Evolutionary conservation across 1,284 basidiomycete species (phyloP).

Genomic region (Ustilago loliicola): DNA sequence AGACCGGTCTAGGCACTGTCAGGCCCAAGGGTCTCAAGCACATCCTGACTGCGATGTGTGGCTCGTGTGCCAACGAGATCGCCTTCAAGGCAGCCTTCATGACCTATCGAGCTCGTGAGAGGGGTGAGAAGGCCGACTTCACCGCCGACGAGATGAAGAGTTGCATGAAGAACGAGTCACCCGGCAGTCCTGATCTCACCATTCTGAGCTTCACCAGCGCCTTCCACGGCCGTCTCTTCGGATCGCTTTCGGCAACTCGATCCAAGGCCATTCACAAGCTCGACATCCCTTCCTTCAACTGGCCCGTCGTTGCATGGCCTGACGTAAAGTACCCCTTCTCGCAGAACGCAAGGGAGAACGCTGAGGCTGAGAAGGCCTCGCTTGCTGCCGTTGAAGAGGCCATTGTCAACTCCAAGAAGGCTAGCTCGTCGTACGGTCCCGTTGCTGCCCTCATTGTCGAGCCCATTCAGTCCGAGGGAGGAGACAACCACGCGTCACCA

Average conservation of each 20-base stretch:
- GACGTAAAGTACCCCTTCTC: constrained; percentile 74
- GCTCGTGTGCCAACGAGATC: constrained; percentile 71
- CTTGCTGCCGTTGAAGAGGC: constrained; percentile 71
- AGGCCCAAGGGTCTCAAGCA: constrained; percentile 73
- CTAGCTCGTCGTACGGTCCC: constrained; percentile 65
- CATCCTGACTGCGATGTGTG: constrained; percentile 71
- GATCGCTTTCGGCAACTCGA: constrained; percentile 73
- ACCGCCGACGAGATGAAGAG: constrained; percentile 63
- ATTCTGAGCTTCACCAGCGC: constrained; percentile 74
- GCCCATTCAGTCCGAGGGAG: constrained; percentile 75
- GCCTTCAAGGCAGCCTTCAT: constrained; percentile 76
- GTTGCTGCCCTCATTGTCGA: constrained; percentile 76
- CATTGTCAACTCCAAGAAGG: constrained; percentile 70
- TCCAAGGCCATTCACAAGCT: constrained; percentile 74
- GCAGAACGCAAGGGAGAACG: constrained; percentile 72
- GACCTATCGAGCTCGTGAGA: constrained; percentile 71
- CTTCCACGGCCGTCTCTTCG: constrained; percentile 65
- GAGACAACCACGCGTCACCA: constrained; percentile 75
- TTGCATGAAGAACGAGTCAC: constrained; percentile 74
- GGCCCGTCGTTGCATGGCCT: constrained; percentile 74
- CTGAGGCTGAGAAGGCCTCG: constrained; percentile 70
- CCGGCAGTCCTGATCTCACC: constrained; percentile 73
- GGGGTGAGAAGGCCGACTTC: constrained; percentile 63
- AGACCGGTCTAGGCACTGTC: constrained; percentile 73
- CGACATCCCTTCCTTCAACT: constrained; percentile 76